Base-by-base conservation (phyloP, 306 rosid species). In the Gastrolobium villosum region DNA sequence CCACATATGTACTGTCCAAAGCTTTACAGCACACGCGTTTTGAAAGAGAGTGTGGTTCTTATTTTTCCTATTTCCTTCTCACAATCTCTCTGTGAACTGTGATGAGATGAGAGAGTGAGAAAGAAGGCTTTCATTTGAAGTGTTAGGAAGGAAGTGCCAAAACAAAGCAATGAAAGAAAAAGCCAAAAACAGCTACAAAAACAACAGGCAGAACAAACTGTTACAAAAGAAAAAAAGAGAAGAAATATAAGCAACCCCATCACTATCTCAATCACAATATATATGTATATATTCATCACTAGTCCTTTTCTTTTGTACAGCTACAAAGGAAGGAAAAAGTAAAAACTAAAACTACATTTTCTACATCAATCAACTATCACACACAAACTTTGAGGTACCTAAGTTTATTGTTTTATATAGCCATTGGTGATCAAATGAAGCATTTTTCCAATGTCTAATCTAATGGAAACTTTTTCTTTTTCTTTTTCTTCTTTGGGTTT, bases 81-180 rank as follows among this genome's bases (percentile, higher is more conserved):
- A 7, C 59, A 13, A 31, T 3, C 30, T 46, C 40, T 2, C 39
- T 54, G 53, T 9, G 32, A 20, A 5, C 45, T 50, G 46, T 36
- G 26, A 73, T 36, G 39, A 36, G 4, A 2, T 56, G 79, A 20
- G 26, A 20, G 26, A 20, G 26, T 20, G 26, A 20, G 26, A 20
- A 20, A 20, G 26, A 20, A 20, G 26, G 26, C 26, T 20, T 20
- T 20, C 26, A 20, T 1, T 20, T 20, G 26, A 20, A 20, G 26
- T 75, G 76, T 81, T 69, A 73, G 82, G 74, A 65, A 73, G 82
- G 74, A 65, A 83, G 88, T 78, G 85, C 84, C 80, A 86, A 85
- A 80, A 66, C 31, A 63, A 44, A 68, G 39, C 45, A 53, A 61
- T 60, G 72, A 15, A 45, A 65, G 20, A 52, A 79, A 79, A 73